A percentile compares a stretch with the other conserved stretches of the same genome.
Conservation (phyloP, 176 grass and related monocot species). For the Miscanthus lutarioriparius region DNA sequence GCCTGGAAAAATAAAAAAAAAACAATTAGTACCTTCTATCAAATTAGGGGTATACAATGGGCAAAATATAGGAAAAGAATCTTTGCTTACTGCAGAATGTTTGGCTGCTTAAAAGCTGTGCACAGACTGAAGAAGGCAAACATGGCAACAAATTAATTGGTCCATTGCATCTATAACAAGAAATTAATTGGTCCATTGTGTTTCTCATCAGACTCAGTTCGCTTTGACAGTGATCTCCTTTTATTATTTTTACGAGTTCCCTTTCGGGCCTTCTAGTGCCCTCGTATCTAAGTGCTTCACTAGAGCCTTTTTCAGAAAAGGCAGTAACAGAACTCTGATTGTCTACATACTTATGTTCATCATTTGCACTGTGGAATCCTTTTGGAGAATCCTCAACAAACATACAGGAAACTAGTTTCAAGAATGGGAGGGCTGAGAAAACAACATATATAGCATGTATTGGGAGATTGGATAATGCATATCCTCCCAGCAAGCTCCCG, state of each 20-base stretch:
- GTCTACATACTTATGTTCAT: conserved; percentile 22
- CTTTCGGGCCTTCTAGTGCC: conserved; percentile 43
- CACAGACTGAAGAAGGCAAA: no score
- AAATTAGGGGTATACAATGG: conserved; percentile 12
- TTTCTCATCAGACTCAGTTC: conserved; percentile 11
- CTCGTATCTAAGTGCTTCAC: conserved; percentile 37
- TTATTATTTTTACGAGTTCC: conserved; percentile 45
- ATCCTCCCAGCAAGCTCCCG: conserved; percentile 74
- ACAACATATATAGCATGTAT: conserved; percentile 65
- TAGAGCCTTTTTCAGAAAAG: conserved; percentile 20
- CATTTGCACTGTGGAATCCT: conserved; percentile 7
- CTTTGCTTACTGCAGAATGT: conserved; percentile 32
- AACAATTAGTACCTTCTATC: background rate
- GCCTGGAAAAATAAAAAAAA: conserved; percentile 44
- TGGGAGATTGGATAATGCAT: conserved; percentile 64
- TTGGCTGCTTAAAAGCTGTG: no score
- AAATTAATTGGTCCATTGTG: no score
- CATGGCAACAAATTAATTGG: no score
- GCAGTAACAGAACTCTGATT: conserved; percentile 27
- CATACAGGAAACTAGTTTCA: conserved; percentile 68
- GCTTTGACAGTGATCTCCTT: conserved; percentile 31
- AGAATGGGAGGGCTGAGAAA: conserved; percentile 60
- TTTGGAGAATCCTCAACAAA: conserved; percentile 58
- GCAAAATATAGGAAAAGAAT: conserved; percentile 12
- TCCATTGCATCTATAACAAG: no score